These are phyloP conservation scores for Aspergillus coremiiformis DNA, from an alignment of 495 filamentous ascomycete genomes.

Conservation along the genomic window DNA sequence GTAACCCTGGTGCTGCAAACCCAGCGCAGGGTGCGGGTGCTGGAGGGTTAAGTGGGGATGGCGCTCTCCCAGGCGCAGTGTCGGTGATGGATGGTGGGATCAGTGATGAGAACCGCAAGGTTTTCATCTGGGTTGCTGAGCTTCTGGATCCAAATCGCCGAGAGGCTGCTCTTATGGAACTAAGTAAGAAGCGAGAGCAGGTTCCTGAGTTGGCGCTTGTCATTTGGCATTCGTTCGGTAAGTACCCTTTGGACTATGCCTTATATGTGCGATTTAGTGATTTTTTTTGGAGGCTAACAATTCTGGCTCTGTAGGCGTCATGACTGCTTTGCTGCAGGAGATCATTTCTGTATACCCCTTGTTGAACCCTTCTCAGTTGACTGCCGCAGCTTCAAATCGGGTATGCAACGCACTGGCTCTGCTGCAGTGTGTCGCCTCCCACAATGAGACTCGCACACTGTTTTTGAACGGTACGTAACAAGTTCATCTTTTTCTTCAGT, in stretches of 20 bases:
- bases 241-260: conserved; percentile 18
- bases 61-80: conserved; percentile 39
- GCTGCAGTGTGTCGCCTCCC: conserved; percentile 94
- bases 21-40: conserved; percentile 35
- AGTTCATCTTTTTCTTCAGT: not conserved
- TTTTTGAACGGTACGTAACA: conserved; percentile 74
- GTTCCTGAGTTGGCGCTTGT: conserved; percentile 95
- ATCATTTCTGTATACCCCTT: conserved; percentile 98
- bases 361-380: conserved; percentile 92
- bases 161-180: conserved; percentile 86
- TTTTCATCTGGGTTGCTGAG: conserved; percentile 89
- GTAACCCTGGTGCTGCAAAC: conserved; percentile 38
- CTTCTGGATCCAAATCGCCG: conserved; percentile 78
- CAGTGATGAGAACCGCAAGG: conserved; percentile 86
- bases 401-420: conserved; percentile 97
- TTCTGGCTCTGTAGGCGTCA: conserved; percentile 62
- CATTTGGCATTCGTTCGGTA: conserved; percentile 98
- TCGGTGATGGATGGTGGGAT: conserved; percentile 50
- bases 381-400: conserved; percentile 90
- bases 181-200: conserved; percentile 98
- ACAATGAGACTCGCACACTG: conserved; percentile 88
- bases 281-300: conserved; percentile 17
- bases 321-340: conserved; percentile 95
- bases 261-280: not conserved
- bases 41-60: conserved; percentile 46